Conservation (phyloP, 164 flowering plant genomes). For the Umbilicus rupestris region DNA sequence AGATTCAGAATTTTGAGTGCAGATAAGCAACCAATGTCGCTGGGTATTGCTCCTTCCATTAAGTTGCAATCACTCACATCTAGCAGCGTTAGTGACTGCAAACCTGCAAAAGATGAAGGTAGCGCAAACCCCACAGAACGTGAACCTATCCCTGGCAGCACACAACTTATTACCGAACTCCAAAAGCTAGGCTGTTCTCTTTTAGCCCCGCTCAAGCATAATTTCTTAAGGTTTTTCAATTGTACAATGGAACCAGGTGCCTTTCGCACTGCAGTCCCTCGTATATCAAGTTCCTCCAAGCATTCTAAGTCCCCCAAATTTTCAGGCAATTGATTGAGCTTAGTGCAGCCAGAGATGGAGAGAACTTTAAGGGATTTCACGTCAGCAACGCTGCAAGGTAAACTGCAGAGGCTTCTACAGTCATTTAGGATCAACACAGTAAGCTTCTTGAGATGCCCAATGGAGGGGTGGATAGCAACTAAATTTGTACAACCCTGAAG, state of each 20-base stretch:
- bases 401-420: slow-evolving; percentile 12
- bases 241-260: slow-evolving; percentile 12
- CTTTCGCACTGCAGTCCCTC: slow-evolving; percentile 16
- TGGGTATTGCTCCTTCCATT: slow-evolving; percentile 9
- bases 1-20: slow-evolving; percentile 11
- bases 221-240: slow-evolving; percentile 9
- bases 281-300: slow-evolving; percentile 14
- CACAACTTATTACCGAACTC: slow-evolving; percentile 1
- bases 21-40: slow-evolving; percentile 11
- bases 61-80: slow-evolving; percentile 13
- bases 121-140: background rate
- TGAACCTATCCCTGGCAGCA: background rate
- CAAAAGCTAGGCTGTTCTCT: slow-evolving; percentile 1
- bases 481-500: slow-evolving; percentile 16
- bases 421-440: slow-evolving; percentile 8
- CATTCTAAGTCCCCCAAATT: slow-evolving; percentile 5
- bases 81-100: slow-evolving; percentile 2
- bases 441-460: slow-evolving; percentile 14
- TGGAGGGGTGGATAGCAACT: slow-evolving; percentile 16
- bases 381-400: slow-evolving; percentile 5
- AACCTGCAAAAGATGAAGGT: slow-evolving; percentile 8
- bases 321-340: slow-evolving; percentile 12
- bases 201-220: background rate
- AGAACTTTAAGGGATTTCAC: slow-evolving; percentile 11
- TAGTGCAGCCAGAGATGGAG: slow-evolving; percentile 15